Evolutionary conservation across 179 eudicot species (phyloP).

Genomic region (Nepenthes alata): DNA sequence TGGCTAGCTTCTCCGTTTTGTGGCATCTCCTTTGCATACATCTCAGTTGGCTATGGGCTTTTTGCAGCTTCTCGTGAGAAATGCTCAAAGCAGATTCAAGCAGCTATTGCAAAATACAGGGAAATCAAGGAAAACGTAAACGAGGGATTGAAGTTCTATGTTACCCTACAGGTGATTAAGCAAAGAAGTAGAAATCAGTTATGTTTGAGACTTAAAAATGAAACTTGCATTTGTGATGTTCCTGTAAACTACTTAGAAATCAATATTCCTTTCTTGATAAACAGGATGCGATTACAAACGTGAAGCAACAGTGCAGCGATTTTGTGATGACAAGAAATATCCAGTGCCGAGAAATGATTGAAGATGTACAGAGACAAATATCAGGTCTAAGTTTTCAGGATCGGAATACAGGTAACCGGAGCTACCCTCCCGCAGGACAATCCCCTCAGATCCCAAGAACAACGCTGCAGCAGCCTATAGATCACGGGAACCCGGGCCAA

Average conservation of each 20-base stretch:
- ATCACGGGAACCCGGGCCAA: slow-evolving; percentile 27
- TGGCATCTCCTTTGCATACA: no score
- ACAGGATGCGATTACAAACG: slow-evolving; percentile 88
- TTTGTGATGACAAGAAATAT: slow-evolving; percentile 90
- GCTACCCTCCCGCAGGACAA: slow-evolving; percentile 53
- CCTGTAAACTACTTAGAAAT: not conserved
- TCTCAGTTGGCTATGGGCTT: no score
- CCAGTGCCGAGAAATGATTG: slow-evolving; percentile 94
- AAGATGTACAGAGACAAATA: slow-evolving; percentile 73
- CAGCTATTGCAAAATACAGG: slow-evolving; percentile 75
- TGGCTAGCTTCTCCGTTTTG: not conserved
- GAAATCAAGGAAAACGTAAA: slow-evolving; percentile 90
- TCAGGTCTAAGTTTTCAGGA: slow-evolving; percentile 88
- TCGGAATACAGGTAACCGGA: slow-evolving; percentile 37
- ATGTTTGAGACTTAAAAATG: not conserved
- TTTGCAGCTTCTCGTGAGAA: slow-evolving; percentile 71
- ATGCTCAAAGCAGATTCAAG: slow-evolving; percentile 83
- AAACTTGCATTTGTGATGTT: not conserved
- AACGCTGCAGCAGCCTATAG: slow-evolving; percentile 40
- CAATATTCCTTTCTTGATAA: slow-evolving; percentile 2
- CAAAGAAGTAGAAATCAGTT: not conserved
- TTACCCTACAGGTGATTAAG: slow-evolving; percentile 75
- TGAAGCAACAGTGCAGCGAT: slow-evolving; percentile 94
- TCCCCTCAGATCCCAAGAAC: slow-evolving; percentile 49
- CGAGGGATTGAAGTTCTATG: slow-evolving; percentile 94